These are phyloP conservation scores for Botryobasidium botryosum DNA, from an alignment of 768 basidiomycete genomes.

Conservation along the genomic window DNA sequence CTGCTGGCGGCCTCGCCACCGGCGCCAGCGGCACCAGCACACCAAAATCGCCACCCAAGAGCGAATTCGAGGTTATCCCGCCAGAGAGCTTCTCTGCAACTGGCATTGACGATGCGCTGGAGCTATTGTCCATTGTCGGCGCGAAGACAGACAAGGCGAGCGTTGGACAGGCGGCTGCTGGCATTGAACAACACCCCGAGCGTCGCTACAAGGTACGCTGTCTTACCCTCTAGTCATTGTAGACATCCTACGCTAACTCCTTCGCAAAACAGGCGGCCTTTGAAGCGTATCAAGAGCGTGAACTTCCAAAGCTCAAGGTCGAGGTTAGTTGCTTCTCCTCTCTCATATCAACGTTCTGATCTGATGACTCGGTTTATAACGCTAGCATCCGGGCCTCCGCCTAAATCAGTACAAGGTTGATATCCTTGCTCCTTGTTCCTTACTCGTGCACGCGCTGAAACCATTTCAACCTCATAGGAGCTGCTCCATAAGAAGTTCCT, in stretches of 20 bases:
- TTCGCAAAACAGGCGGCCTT: conserved; percentile 44
- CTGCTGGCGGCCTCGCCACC: conserved; percentile 38
- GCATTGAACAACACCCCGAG: conserved; percentile 81
- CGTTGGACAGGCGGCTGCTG: conserved; percentile 70
- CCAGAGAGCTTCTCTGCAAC: conserved; percentile 64
- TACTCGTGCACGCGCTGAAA: not conserved
- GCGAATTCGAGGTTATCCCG: conserved; percentile 19
- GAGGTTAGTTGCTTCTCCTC: conserved; percentile 35
- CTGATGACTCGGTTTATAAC: conserved; percentile 7
- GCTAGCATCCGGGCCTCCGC: conserved; percentile 73
- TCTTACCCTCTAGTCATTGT: not conserved
- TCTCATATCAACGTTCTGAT: conserved; percentile 3
- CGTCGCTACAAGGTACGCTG: conserved; percentile 10
- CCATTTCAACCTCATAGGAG: conserved; percentile 32
- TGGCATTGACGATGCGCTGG: conserved; percentile 80
- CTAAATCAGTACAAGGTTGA: conserved; percentile 74
- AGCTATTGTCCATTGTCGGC: conserved; percentile 74
- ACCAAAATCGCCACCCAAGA: conserved; percentile 12
- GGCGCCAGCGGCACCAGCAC: conserved; percentile 13
- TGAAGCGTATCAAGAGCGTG: conserved; percentile 76
- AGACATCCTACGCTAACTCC: no score
- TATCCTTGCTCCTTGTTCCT: not conserved
- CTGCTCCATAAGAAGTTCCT: conserved; percentile 88
- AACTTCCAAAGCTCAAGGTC: conserved; percentile 56
- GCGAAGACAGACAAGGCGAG: conserved; percentile 90